Evolutionary conservation across 2,329 filamentous ascomycete species (phyloP).

Genomic region (Clonostachys chloroleuca): DNA sequence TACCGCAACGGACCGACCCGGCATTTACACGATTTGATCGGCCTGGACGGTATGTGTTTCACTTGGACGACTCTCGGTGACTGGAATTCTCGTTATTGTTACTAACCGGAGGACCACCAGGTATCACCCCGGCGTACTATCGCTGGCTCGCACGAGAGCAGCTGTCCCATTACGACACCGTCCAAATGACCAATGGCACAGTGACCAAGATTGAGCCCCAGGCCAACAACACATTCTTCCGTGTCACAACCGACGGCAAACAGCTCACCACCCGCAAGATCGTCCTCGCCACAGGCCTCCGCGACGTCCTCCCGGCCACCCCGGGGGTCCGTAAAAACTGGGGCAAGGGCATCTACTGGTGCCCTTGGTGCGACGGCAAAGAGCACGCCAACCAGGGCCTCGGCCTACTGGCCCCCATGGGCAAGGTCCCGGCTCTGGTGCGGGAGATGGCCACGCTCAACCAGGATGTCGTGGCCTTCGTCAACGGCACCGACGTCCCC

Average conservation of each 20-base stretch:
- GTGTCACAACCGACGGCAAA: slow-evolving; percentile 17
- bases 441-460: slow-evolving; percentile 52
- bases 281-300: slow-evolving; percentile 52
- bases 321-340: slow-evolving; percentile 51
- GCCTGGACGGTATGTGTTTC: slow-evolving; percentile 45
- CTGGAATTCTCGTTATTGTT: neutral
- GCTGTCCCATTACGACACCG: slow-evolving; percentile 44
- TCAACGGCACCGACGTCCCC: slow-evolving; percentile 53
- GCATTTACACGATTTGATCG: slow-evolving; percentile 58
- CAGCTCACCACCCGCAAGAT: slow-evolving; percentile 45
- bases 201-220: slow-evolving; percentile 33
- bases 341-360: slow-evolving; percentile 59
- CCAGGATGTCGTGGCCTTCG: slow-evolving; percentile 49
- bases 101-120: slow-evolving; percentile 19
- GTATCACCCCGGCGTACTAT: slow-evolving; percentile 49
- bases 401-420: slow-evolving; percentile 40
- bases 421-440: slow-evolving; percentile 35
- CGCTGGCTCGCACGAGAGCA: slow-evolving; percentile 48
- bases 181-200: slow-evolving; percentile 45
- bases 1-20: slow-evolving; percentile 54
- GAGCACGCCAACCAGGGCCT: slow-evolving; percentile 56
- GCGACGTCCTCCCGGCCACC: slow-evolving; percentile 48
- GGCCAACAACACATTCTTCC: slow-evolving; percentile 37
- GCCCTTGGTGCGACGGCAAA: slow-evolving; percentile 60
- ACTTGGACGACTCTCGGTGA: no score